These are phyloP conservation scores for Zalaria sp. DNA, from an alignment of 2,329 filamentous ascomycete species.

Conservation along the genomic window DNA sequence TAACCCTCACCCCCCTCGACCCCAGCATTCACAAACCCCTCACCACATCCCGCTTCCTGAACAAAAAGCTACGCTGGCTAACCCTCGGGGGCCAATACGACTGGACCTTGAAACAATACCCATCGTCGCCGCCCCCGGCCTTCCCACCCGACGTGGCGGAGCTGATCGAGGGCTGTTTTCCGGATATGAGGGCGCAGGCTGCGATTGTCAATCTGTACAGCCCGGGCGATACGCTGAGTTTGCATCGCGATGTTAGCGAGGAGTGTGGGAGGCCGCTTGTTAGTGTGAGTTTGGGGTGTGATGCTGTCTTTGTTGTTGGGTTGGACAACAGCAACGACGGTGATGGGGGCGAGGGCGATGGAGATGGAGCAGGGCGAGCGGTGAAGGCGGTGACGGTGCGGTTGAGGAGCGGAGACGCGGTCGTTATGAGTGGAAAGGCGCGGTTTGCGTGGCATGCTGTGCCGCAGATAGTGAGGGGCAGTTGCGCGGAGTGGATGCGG, in stretches of 20 bases:
- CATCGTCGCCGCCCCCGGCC: conserved; percentile 46
- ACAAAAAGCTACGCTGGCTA: conserved; percentile 78
- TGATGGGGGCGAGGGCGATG: conserved; percentile 15
- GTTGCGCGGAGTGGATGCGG: conserved; percentile 60
- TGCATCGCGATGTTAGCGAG: conserved; percentile 91
- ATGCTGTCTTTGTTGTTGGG: conserved; percentile 75
- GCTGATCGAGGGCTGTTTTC: conserved; percentile 59
- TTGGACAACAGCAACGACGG: conserved; percentile 36
- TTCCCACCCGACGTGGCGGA: conserved; percentile 62
- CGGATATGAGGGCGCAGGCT: conserved; percentile 65
- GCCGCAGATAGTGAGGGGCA: conserved; percentile 66
- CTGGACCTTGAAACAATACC: conserved; percentile 81
- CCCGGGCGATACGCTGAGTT: conserved; percentile 77
- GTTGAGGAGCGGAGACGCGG: conserved; percentile 70
- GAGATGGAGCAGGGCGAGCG: conserved; percentile 4
- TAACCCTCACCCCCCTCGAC: conserved; percentile 45
- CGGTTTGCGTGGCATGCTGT: conserved; percentile 94
- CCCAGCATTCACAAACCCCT: conserved; percentile 61
- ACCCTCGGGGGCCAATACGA: conserved; percentile 94
- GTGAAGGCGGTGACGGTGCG: conserved; percentile 39
- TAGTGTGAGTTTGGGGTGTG: conserved; percentile 80
- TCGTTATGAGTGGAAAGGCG: conserved; percentile 74
- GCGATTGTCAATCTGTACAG: conserved; percentile 92
- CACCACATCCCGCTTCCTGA: conserved; percentile 53
- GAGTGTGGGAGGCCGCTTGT: conserved; percentile 63